A percentile compares a stretch with the other conserved stretches of the same genome.
These are phyloP conservation scores for Epichloe hybrida DNA, from an alignment of 2,329 filamentous ascomycete genomes.

Conservation along the genomic window DNA sequence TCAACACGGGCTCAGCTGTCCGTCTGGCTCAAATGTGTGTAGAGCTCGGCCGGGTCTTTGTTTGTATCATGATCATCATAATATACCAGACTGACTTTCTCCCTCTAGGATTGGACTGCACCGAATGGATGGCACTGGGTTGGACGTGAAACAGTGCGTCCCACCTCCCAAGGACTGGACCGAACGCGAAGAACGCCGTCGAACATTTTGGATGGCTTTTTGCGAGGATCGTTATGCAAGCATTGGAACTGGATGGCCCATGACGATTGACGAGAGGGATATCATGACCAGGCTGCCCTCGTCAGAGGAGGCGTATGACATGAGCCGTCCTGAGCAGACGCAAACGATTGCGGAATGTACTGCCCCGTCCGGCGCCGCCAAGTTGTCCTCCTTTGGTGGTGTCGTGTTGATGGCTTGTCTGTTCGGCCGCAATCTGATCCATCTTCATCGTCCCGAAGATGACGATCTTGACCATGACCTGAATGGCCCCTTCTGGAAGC, in stretches of 20 bases:
- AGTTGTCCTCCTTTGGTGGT: conserved; percentile 64
- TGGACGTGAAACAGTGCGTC: conserved; percentile 89
- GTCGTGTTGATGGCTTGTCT: conserved; percentile 77
- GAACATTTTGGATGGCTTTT: conserved; percentile 93
- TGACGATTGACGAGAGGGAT: conserved; percentile 85
- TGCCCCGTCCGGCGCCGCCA: conserved; percentile 53
- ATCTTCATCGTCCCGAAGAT: conserved; percentile 73
- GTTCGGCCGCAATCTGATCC: conserved; percentile 80
- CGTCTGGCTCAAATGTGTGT: conserved; percentile 69
- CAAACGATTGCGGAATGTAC: conserved; percentile 57
- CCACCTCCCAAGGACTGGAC: conserved; percentile 84
- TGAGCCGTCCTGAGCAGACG: conserved; percentile 61
- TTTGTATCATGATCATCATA: not conserved
- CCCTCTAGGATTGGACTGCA: conserved; percentile 72
- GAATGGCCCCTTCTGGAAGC: conserved; percentile 90
- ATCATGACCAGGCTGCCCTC: conserved; percentile 75
- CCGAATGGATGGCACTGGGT: conserved; percentile 63
- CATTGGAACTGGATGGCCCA: conserved; percentile 94
- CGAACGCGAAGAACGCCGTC: conserved; percentile 76
- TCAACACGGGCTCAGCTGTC: conserved; percentile 73
- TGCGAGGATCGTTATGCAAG: conserved; percentile 85
- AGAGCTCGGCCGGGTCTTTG: not conserved
- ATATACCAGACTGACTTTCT: conserved; percentile 15
- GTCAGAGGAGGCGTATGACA: conserved; percentile 73
- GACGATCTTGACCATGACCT: conserved; percentile 77